phyloP scores from a whole-genome alignment of 768 basidiomycete species.

The Scleroderma bovista region DNA sequence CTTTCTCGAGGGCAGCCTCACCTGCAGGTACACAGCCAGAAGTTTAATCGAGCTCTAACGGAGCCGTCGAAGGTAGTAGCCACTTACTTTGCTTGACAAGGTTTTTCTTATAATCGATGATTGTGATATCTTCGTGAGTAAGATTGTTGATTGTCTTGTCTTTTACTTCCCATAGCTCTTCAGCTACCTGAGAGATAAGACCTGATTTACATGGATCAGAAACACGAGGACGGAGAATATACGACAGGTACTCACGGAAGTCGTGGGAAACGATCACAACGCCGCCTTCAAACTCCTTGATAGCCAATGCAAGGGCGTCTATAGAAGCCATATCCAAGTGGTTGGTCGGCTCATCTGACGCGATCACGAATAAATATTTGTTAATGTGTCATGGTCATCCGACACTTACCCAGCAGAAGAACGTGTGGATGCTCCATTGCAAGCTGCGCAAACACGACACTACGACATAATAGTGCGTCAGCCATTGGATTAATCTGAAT shows the following conservation, averaged over 20 bases:
- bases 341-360: conserved; percentile 87
- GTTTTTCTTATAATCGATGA: conserved; percentile 89
- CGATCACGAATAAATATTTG: conserved; percentile 2
- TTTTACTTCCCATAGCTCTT: conserved; percentile 99
- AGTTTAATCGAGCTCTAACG: not conserved
- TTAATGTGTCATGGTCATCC: conserved; percentile 4
- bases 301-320: conserved; percentile 90
- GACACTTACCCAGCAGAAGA: conserved; percentile 65
- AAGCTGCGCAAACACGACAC: conserved; percentile 94
- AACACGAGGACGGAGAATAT: conserved; percentile 3
- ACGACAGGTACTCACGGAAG: conserved; percentile 66
- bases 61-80: conserved; percentile 1
- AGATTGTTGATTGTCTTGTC: conserved; percentile 90
- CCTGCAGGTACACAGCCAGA: conserved; percentile 36
- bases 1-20: conserved; percentile 85
- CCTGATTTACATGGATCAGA: conserved; percentile 38
- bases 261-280: conserved; percentile 99
- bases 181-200: conserved; percentile 95
- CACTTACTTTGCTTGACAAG: conserved; percentile 72
- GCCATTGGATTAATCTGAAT: conserved; percentile 9
- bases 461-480: conserved; percentile 24
- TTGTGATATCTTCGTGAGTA: conserved; percentile 85
- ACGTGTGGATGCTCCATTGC: conserved; percentile 98
- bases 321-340: conserved; percentile 98
- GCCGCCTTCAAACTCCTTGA: conserved; percentile 96